Evolutionary conservation across 768 basidiomycete species (phyloP), one percentile per base, ranked within the genome.

Genomic region (Plicaturopsis crispa): DNA sequence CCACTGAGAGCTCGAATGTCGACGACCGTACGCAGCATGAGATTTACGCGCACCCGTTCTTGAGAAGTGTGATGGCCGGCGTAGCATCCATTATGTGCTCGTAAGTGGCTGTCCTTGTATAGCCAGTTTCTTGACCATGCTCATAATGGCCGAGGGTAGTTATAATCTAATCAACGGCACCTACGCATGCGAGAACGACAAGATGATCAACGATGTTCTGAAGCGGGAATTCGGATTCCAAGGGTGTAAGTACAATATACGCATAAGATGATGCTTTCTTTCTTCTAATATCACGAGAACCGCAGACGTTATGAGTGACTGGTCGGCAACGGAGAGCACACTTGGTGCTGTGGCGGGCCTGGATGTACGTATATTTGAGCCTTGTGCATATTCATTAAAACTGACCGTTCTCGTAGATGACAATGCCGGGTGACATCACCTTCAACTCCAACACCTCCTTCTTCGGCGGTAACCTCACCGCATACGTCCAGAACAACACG

Each of bases 11-110:
- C 36, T 84, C 82, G 0, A 75, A 86, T 44, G 73, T 91, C 2
- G 83, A 88, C 49, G 88, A 92, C 53, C 63, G 83, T 26, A 89
- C 86, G 1, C 63, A 84, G 48, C 84, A 85, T 50, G 82, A 87
- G 53, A 66, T 86, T 11, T 85, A 85, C 49, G 63, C 74, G 0
- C 77, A 78, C 44, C 80, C 82, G 0, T 84, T 84, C 67, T 48
- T 81, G 56, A 69, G 67, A 40, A 76, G 79, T 47, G 70, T 86
- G 21, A 77, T 80, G 71, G 85, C 84, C 3, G 85, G 84, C 19
- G 78, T 82, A 7, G 65, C 78, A 1, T 73, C 72, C 36, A 61
- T 85, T 42, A 87, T 87, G 84, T 87, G 83, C 65, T 77, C 75
- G 33, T 84, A 84, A 59, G 83, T 75, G 78, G 37, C 24, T 75